Percentiles rank a stretch among this genome's conserved stretches.
Conservation (phyloP, 768 basidiomycete species). For the Agaricus subrufescens region DNA sequence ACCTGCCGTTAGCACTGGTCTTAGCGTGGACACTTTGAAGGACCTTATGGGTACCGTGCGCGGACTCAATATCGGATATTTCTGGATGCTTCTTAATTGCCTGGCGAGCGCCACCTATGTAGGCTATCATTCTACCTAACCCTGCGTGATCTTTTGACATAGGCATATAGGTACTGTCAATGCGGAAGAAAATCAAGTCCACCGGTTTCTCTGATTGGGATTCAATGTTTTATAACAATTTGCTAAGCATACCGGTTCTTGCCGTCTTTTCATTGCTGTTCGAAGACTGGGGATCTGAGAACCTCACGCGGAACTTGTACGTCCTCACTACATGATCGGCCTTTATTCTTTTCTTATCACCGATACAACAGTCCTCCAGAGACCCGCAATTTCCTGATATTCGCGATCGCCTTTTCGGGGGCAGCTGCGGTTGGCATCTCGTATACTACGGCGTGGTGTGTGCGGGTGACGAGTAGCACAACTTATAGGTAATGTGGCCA, state of each 20-base stretch:
- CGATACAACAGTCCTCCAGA: constrained; percentile 62
- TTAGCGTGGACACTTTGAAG: constrained; percentile 30
- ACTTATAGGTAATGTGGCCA: constrained; percentile 76
- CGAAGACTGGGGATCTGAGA: constrained; percentile 87
- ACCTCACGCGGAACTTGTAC: constrained; percentile 84
- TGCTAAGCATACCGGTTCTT: constrained; percentile 90
- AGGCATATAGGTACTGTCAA: constrained; percentile 75
- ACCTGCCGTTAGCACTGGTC: constrained; percentile 28
- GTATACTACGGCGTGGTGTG: constrained; percentile 98
- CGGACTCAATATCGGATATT: constrained; percentile 73
- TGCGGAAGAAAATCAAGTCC: constrained; percentile 94
- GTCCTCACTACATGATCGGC: constrained; percentile 21
- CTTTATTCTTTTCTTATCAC: not conserved
- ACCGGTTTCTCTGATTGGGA: constrained; percentile 98
- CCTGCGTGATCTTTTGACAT: not conserved
- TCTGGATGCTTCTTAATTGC: constrained; percentile 97
- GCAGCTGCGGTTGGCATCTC: constrained; percentile 97
- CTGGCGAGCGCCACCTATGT: constrained; percentile 87
- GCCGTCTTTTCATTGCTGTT: constrained; percentile 73
- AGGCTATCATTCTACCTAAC: constrained; percentile 23
- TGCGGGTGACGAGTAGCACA: constrained; percentile 92
- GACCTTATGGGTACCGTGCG: constrained; percentile 41
- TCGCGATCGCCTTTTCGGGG: constrained; percentile 94
- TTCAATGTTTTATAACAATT: constrained; percentile 98
- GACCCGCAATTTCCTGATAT: constrained; percentile 72